Base-by-base conservation (phyloP, 2,329 filamentous ascomycete species). In the Fusarium tjaetaba region DNA sequence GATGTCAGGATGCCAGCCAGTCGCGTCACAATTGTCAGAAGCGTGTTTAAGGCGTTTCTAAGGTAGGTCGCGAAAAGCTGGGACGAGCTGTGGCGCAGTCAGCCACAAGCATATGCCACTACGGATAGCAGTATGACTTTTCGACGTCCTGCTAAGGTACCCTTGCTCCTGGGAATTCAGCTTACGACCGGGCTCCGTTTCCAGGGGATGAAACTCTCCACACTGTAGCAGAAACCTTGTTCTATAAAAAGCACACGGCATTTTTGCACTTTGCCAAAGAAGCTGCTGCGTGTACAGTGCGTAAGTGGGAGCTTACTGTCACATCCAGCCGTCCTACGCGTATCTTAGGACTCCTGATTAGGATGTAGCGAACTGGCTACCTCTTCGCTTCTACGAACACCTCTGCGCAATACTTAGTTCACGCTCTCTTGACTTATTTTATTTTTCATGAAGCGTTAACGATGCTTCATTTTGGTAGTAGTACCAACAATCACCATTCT, bases 51-150 rank as follows among this genome's bases (percentile, higher is more conserved):
- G 55, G 61, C 57, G 68, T 58, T 74, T 67, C 60, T 48, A 41
- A 41, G 22, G 39, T n/a, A 64, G 60, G 64, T 77, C 74, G 75
- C 74, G 72, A 73, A 72, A 69, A 60, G 70, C 48, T 69, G 38
- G 32, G 20, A 28, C 56, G 28, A 28, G 22, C 9, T 65, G 77
- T 78, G 77, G 77, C 77, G 76, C 65, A 71, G 70, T 62, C 68
- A 79, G 77, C 76, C 77, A 78, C 77, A 76, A 61, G 64, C 73
- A 76, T 70, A 78, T 76, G 70, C 75, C 41, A 52, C 30, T 24
- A 36, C 4, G 15, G 34, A 36, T 16, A 22, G 26, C 30, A 43
- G 46, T n/a, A 41, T 39, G 14, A 61, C 24, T 38, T 61, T 57
- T 66, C 36, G 57, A 62, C 68, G 62, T 36, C 60, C n/a, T 46